phyloP scores from a whole-genome alignment of 805 yeast species.

The Saturnispora mendoncae region DNA sequence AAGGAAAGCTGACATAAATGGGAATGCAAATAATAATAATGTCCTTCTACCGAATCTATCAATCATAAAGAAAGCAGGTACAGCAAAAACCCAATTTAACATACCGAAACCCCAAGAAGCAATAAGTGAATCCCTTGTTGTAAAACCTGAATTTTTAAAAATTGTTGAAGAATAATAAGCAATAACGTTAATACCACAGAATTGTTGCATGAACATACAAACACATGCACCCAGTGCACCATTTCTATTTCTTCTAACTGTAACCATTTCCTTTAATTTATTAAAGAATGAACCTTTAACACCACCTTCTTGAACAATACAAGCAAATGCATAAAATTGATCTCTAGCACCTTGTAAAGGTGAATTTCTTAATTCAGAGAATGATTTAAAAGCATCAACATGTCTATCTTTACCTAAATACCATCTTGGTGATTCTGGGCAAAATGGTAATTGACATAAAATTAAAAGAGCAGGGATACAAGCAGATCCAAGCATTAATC shows the following conservation, averaged over 20 bases:
- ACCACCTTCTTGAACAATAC: slow-evolving; percentile 54
- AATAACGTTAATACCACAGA: slow-evolving; percentile 69
- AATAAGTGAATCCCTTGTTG: slow-evolving; percentile 39
- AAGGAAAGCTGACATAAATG: slow-evolving; percentile 43
- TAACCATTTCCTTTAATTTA: slow-evolving; percentile 50
- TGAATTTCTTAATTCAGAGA: slow-evolving; percentile 39
- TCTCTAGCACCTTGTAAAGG: slow-evolving; percentile 62
- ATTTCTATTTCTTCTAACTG: slow-evolving; percentile 73
- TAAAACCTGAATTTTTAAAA: slow-evolving; percentile 44
- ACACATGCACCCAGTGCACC: slow-evolving; percentile 75
- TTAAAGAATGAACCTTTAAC: slow-evolving; percentile 36
- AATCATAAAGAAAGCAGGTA: slow-evolving; percentile 50
- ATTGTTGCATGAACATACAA: slow-evolving; percentile 74
- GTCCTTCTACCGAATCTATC: slow-evolving; percentile 55
- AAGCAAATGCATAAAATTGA: slow-evolving; percentile 56
- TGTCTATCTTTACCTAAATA: slow-evolving; percentile 63
- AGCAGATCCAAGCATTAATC: slow-evolving; percentile 63
- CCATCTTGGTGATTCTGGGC: slow-evolving; percentile 75
- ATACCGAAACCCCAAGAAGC: slow-evolving; percentile 65
- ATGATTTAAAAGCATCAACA: slow-evolving; percentile 46
- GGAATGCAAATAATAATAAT: slow-evolving; percentile 39
- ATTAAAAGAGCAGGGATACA: slow-evolving; percentile 58
- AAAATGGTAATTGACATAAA: slow-evolving; percentile 50
- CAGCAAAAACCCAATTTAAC: slow-evolving; percentile 42
- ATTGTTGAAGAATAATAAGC: slow-evolving; percentile 67